phyloP scores from a whole-genome alignment of 805 yeast genomes.

The Teunomyces aglyptinius region DNA sequence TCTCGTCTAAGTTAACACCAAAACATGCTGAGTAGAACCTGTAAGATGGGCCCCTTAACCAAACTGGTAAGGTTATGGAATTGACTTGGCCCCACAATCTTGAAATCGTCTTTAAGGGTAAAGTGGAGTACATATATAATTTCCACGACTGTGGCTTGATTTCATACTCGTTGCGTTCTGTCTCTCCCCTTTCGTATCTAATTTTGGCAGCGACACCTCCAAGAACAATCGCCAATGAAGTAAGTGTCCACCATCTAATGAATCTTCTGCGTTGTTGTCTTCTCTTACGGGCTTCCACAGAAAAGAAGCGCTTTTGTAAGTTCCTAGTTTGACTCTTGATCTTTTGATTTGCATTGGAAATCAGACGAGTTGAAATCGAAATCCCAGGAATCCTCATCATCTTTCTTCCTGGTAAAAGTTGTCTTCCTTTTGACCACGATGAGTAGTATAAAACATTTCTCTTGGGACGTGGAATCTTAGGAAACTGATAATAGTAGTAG shows the following conservation, averaged over 20 bases:
- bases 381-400: constrained; percentile 18
- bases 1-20: constrained; percentile 87
- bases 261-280: constrained; percentile 41
- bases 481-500: constrained; percentile 42
- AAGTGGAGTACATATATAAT: constrained; percentile 80
- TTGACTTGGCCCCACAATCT: constrained; percentile 94
- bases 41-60: constrained; percentile 84
- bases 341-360: constrained; percentile 37
- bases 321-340: constrained; percentile 34
- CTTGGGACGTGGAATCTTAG: constrained; percentile 57
- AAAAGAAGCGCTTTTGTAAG: constrained; percentile 40
- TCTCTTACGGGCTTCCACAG: constrained; percentile 39
- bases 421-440: constrained; percentile 35
- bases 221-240: constrained; percentile 51
- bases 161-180: constrained; percentile 36
- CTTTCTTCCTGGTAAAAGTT: constrained; percentile 16
- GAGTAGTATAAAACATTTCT: constrained; percentile 52
- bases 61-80: constrained; percentile 75
- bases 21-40: constrained; percentile 73
- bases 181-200: constrained; percentile 31
- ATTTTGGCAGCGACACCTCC: constrained; percentile 54
- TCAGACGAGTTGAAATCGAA: constrained; percentile 27
- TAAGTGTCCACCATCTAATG: constrained; percentile 53
- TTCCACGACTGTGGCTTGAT: constrained; percentile 82
- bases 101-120: constrained; percentile 88